Percentiles rank a stretch among this genome's conserved stretches.
phyloP scores from a whole-genome alignment of 306 rosid species.

The Sophora flavescens region DNA sequence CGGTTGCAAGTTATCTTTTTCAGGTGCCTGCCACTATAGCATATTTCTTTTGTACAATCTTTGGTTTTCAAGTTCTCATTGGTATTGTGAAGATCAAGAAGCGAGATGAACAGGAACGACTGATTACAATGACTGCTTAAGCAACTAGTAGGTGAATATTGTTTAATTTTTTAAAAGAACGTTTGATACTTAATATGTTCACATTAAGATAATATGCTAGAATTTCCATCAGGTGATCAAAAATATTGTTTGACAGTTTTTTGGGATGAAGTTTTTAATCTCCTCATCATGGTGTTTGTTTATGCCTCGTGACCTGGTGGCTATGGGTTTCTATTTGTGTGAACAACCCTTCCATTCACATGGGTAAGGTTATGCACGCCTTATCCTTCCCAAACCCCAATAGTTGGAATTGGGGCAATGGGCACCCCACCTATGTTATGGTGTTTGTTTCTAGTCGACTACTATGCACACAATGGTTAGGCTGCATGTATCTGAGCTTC shows the following conservation, averaged over 20 bases:
- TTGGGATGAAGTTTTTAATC: background rate
- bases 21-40: slow-evolving; percentile 88
- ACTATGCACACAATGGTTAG: background rate
- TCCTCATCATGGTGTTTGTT: background rate
- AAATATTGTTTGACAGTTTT: slow-evolving; percentile 12
- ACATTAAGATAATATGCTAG: slow-evolving; percentile 38
- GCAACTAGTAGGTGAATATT: slow-evolving; percentile 59
- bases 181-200: background rate
- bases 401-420: background rate
- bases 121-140: slow-evolving; percentile 92
- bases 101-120: slow-evolving; percentile 83
- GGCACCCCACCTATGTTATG: background rate
- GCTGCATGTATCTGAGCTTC: slow-evolving; percentile 1
- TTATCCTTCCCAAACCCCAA: slow-evolving; percentile 18
- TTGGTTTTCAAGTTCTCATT: slow-evolving; percentile 84
- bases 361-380: background rate
- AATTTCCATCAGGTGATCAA: too few species aligned
- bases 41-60: slow-evolving; percentile 75
- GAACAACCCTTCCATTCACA: background rate
- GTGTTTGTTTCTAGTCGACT: slow-evolving; percentile 7
- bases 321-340: background rate
- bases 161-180: slow-evolving; percentile 14
- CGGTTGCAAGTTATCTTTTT: slow-evolving; percentile 42
- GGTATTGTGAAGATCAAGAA: slow-evolving; percentile 88
- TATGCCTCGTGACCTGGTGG: too few species aligned